These are phyloP conservation scores for Orbilia ellipsospora DNA, from an alignment of 2,329 filamentous ascomycete genomes.

Conservation along the genomic window DNA sequence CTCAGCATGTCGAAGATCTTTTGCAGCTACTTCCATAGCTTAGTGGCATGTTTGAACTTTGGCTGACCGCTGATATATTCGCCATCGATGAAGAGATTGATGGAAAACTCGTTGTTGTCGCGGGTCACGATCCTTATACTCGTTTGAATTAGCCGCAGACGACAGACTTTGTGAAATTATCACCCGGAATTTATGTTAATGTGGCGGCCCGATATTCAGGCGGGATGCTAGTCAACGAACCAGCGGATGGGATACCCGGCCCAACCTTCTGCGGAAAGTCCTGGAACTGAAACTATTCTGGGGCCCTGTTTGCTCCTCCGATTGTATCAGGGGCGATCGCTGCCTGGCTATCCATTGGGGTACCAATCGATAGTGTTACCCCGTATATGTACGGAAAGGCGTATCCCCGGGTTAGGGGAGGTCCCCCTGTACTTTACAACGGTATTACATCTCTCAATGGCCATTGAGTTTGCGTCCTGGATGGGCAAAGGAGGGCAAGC, in stretches of 20 bases:
- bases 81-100: neutral
- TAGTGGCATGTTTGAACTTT: neutral
- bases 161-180: neutral
- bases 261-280: neutral
- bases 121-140: constrained; percentile 9
- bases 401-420: neutral
- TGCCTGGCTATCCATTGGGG: constrained; percentile 17
- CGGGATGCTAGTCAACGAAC: neutral
- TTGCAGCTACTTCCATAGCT: too few species aligned
- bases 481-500: neutral
- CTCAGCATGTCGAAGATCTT: too few species aligned
- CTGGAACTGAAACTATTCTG: neutral
- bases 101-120: constrained; percentile 5
- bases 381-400: constrained; percentile 5
- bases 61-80: neutral
- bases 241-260: neutral
- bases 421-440: constrained; percentile 24
- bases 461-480: neutral
- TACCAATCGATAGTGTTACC: constrained; percentile 1
- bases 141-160: neutral
- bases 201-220: neutral
- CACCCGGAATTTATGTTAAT: neutral
- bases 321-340: constrained; percentile 18
- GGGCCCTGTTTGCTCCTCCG: constrained; percentile 10
- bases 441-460: constrained; percentile 22